These are phyloP conservation scores for Raffaelea ambrosiae DNA, from an alignment of 2,329 filamentous ascomycete species.

Conservation along the genomic window DNA sequence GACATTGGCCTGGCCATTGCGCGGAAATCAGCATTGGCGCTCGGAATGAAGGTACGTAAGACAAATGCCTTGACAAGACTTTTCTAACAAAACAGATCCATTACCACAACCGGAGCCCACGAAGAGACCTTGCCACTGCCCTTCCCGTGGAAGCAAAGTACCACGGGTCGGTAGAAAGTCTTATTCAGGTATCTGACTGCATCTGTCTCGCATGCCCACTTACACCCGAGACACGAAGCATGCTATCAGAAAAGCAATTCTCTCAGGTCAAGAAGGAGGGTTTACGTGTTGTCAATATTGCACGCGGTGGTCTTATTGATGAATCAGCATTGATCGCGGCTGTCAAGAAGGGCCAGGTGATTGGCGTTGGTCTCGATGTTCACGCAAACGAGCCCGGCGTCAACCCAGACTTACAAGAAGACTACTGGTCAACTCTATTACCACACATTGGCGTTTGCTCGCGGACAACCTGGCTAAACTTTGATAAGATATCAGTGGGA, in stretches of 20 bases:
- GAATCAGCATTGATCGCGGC: slow-evolving; percentile 23
- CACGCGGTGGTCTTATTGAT: slow-evolving; percentile 22
- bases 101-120: slow-evolving; percentile 20
- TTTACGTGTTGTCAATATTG: slow-evolving; percentile 23
- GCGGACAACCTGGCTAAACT: slow-evolving; percentile 18
- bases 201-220: slow-evolving; percentile 23
- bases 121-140: slow-evolving; percentile 9
- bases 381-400: slow-evolving; percentile 24
- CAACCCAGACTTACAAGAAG: slow-evolving; percentile 18
- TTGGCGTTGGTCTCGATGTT: slow-evolving; percentile 24
- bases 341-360: slow-evolving; percentile 18
- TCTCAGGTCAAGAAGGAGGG: slow-evolving; percentile 13
- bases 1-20: slow-evolving; percentile 23
- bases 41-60: slow-evolving; percentile 18
- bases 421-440: slow-evolving; percentile 22
- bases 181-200: slow-evolving; percentile 21
- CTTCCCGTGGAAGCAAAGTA: slow-evolving; percentile 14
- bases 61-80: not conserved
- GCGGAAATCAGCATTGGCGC: slow-evolving; percentile 17
- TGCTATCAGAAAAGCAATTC: slow-evolving; percentile 14
- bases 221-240: slow-evolving; percentile 14
- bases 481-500: slow-evolving; percentile 12
- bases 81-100: slow-evolving; percentile 9
- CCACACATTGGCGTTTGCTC: slow-evolving; percentile 21
- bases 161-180: slow-evolving; percentile 18